These are phyloP conservation scores for Gossypioides kirkii DNA, from an alignment of 345 rosid species.

Conservation along the genomic window DNA sequence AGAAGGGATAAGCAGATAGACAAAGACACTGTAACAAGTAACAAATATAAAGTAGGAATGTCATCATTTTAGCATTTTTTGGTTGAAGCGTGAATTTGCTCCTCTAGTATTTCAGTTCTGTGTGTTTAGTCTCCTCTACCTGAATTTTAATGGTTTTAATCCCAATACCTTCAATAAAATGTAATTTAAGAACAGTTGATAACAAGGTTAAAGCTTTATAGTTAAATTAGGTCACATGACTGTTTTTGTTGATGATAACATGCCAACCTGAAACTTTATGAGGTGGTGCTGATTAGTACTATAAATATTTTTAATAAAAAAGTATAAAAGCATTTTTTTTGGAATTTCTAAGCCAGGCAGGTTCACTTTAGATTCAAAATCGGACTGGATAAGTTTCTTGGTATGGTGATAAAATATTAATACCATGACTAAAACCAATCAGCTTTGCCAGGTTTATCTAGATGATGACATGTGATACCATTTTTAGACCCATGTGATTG, in stretches of 20 bases:
- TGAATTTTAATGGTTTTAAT: background rate
- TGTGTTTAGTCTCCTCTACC: background rate
- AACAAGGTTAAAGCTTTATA: background rate
- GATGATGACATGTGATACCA: too few species aligned
- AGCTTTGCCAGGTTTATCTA: too few species aligned
- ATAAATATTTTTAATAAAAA: background rate
- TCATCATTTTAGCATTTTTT: background rate
- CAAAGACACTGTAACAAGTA: background rate
- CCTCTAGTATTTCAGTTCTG: background rate
- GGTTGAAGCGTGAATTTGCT: background rate
- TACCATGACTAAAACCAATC: too few species aligned
- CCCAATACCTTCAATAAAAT: background rate
- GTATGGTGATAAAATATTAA: too few species aligned
- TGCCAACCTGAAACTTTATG: background rate
- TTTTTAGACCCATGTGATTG: too few species aligned
- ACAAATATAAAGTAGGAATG: background rate
- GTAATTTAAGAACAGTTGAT: background rate
- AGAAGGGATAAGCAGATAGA: background rate
- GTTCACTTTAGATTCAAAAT: too few species aligned
- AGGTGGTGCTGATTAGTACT: background rate
- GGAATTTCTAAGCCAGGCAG: too few species aligned
- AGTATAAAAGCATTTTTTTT: background rate
- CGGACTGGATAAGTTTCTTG: too few species aligned
- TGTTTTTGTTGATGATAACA: background rate
- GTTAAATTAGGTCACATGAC: background rate